Base-by-base conservation (phyloP, 345 rosid species). In the Salix viminalis region DNA sequence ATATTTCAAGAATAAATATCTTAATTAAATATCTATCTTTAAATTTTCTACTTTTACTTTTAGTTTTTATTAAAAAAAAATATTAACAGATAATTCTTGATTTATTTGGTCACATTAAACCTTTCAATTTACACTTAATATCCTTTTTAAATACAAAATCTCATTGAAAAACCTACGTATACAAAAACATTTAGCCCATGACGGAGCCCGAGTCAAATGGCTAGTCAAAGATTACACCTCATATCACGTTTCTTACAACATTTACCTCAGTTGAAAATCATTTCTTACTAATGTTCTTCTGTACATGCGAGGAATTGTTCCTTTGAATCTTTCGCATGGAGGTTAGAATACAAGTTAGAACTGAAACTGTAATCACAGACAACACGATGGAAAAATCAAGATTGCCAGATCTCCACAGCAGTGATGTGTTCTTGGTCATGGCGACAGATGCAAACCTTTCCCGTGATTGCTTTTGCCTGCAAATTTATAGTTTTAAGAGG, bases 361-460 rank as follows among this genome's bases (percentile, higher is more conserved):
- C 4, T 24, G 44, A 67, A 36, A 76, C 72, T 60, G 84, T 70
- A 70, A 85, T 64, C 23, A 84, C 44, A 21, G 88, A 73, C 48
- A 84, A n/a, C 60, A 72, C 44, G 30, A 75, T 54, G 0, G 86
- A 71, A 54, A 79, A 76, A 65, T 82, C 84, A 42, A 88, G 77
- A 75, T 76, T 87, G 72, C 74, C 74, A 71, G 46, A 50, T 5
- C 71, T 77, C 82, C 77, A 69, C 64, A 75, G 71, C 23, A 82
- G 66, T 46, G 77, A 44, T 67, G 90, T 73, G 30, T 86, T 73
- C 21, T 84, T 70, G 65, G 61, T 81, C 73, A 86, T 41, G 54
- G 83, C 82, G 66, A 86, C 61, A 11, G 97, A 86, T 54, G 97
- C 94, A 72, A 91, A 91, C 82, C 89, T 77, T 50, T 90, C 89